These are phyloP conservation scores for Forsythia viridissima DNA, from an alignment of 257 asterid species.

Conservation along the genomic window DNA sequence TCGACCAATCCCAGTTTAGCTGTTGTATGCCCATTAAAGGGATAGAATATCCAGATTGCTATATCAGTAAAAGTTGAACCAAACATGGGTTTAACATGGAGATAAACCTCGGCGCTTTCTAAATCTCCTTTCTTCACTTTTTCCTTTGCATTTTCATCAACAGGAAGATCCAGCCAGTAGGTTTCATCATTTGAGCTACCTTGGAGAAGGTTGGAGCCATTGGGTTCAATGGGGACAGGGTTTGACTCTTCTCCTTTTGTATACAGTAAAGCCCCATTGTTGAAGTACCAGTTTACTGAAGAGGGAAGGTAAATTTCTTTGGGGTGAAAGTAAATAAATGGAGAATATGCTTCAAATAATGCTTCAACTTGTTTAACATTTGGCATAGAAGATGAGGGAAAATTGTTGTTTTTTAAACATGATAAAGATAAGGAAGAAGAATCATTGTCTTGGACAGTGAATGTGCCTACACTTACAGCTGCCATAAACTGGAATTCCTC, in stretches of 20 bases:
- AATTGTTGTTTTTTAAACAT: constrained; percentile 62
- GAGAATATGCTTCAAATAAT: constrained; percentile 56
- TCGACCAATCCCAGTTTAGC: constrained; percentile 58
- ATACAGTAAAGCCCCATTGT: constrained; percentile 58
- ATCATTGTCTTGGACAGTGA: constrained; percentile 24
- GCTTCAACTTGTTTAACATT: constrained; percentile 48
- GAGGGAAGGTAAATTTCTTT: constrained; percentile 66
- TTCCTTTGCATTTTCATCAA: constrained; percentile 30
- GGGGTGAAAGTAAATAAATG: constrained; percentile 70
- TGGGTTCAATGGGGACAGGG: constrained; percentile 43
- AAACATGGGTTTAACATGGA: constrained; percentile 65
- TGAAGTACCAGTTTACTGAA: constrained; percentile 80
- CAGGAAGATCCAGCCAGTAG: constrained; percentile 80
- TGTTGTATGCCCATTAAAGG: constrained; percentile 77
- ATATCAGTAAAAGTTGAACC: constrained; percentile 81
- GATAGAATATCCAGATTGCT: constrained; percentile 77
- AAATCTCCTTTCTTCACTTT: constrained; percentile 57
- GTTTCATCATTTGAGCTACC: constrained; percentile 69
- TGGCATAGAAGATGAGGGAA: constrained; percentile 47
- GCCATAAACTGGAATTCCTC: constrained; percentile 57
- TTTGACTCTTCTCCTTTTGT: constrained; percentile 54
- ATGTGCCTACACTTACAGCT: constrained; percentile 52
- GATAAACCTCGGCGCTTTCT: constrained; percentile 54
- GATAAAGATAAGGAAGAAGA: constrained; percentile 33
- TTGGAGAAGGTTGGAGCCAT: constrained; percentile 81